Conservation (phyloP, 116 monocot genomes). For the Papilionanthe hybrid region DNA sequence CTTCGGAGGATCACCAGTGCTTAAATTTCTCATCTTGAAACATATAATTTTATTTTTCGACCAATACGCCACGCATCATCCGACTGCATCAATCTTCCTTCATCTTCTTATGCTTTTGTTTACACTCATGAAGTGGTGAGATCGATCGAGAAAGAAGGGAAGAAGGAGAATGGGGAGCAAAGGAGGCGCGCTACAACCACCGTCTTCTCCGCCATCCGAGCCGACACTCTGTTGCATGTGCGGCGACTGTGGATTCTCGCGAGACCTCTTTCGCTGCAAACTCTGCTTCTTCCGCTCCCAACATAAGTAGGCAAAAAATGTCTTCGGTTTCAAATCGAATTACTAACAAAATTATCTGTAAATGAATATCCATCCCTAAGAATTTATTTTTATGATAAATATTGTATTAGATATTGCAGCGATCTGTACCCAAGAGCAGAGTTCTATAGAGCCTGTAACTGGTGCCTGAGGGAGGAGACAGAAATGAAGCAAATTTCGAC, state of each 20-base stretch:
- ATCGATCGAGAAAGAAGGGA: background rate
- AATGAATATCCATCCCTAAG: no score
- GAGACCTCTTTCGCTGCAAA: conserved; percentile 50
- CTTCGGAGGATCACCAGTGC: no score
- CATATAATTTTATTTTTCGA: no score
- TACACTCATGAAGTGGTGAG: background rate
- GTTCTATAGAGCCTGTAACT: conserved; percentile 40
- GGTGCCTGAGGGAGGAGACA: conserved; percentile 46
- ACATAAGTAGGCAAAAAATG: conserved; percentile 32
- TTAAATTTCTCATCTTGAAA: no score
- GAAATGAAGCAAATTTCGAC: background rate
- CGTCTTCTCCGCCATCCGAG: background rate
- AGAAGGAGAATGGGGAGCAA: conserved; percentile 4
- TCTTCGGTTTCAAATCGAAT: no score
- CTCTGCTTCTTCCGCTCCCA: conserved; percentile 35
- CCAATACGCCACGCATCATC: no score
- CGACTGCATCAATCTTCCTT: no score
- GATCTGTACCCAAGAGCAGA: conserved; percentile 45
- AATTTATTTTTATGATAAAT: no score
- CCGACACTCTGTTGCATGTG: conserved; percentile 56
- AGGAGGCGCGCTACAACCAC: background rate
- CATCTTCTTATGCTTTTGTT: no score
- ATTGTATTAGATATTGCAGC: conserved; percentile 46
- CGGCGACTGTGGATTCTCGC: conserved; percentile 47
- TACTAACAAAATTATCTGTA: no score